phyloP scores from a whole-genome alignment of 108 stramenopile genomes.

The Ochromonas danica region DNA sequence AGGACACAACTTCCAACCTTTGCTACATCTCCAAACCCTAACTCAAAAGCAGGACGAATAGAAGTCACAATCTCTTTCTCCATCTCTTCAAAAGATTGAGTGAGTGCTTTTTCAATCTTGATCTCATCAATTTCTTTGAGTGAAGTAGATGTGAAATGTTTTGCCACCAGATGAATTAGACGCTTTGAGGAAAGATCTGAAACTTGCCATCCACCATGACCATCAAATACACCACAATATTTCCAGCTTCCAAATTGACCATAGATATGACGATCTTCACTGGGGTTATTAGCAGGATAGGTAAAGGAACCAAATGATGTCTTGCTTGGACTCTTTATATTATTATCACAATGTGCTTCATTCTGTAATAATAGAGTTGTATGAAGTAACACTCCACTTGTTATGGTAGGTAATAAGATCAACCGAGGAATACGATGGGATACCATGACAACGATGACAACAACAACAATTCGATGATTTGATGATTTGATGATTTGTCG shows the following conservation, averaged over 20 bases:
- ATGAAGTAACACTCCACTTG: too few species aligned
- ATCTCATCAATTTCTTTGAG: not conserved
- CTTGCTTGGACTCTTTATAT: not conserved
- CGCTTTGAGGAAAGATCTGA: conserved; percentile 48
- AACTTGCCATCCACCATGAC: conserved; percentile 66
- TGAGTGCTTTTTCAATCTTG: conserved; percentile 20
- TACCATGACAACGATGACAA: too few species aligned
- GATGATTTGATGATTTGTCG: too few species aligned
- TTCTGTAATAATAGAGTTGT: too few species aligned
- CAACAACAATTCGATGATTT: too few species aligned
- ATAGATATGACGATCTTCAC: conserved; percentile 56
- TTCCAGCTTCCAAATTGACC: conserved; percentile 42
- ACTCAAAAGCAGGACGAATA: conserved; percentile 53
- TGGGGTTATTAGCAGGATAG: conserved; percentile 59
- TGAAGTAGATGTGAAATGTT: not conserved
- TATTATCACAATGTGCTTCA: too few species aligned
- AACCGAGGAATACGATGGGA: too few species aligned
- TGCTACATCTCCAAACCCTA: conserved; percentile 58
- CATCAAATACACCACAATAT: conserved; percentile 60
- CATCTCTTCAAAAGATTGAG: conserved; percentile 49
- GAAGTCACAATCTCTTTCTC: conserved; percentile 51
- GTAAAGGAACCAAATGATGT: not conserved
- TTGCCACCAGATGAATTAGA: not conserved
- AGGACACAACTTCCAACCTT: conserved; percentile 59
- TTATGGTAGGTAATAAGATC: too few species aligned